Evolutionary conservation across 2,329 filamentous ascomycete genomes (phyloP).

Genomic region (Clarireedia monteithiana): DNA sequence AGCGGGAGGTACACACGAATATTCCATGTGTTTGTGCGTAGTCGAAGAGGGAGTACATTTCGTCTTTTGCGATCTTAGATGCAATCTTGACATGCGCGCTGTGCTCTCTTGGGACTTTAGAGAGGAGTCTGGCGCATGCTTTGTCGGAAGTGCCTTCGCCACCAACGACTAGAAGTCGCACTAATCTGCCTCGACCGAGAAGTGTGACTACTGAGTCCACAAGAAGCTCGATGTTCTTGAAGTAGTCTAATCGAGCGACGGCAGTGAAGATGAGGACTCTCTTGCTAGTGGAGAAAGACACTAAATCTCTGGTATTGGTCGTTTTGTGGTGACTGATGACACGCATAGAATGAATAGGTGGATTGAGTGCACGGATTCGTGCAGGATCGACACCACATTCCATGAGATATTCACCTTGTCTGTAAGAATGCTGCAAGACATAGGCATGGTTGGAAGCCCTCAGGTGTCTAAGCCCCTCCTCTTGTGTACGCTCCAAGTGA

Average conservation of each 20-base stretch:
- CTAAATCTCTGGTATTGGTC: background rate
- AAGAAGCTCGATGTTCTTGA: slow-evolving; percentile 13
- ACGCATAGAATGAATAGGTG: slow-evolving; percentile 11
- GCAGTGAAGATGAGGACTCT: slow-evolving; percentile 12
- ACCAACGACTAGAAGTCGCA: slow-evolving; percentile 11
- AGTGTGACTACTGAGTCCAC: slow-evolving; percentile 11
- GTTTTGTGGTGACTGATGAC: background rate
- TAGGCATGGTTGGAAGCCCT: slow-evolving; percentile 9
- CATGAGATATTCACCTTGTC: slow-evolving; percentile 13
- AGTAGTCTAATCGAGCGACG: slow-evolving; percentile 14
- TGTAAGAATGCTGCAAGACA: slow-evolving; percentile 12
- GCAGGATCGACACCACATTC: slow-evolving; percentile 8
- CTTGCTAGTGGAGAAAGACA: slow-evolving; percentile 3
- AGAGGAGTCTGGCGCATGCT: slow-evolving; percentile 1
- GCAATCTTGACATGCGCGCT: slow-evolving; percentile 10
- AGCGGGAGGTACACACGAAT: slow-evolving; percentile 15
- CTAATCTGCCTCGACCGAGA: slow-evolving; percentile 1
- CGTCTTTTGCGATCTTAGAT: slow-evolving; percentile 13
- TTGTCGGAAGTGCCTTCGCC: slow-evolving; percentile 6
- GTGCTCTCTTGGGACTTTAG: slow-evolving; percentile 7
- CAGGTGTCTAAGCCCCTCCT: slow-evolving; percentile 9
- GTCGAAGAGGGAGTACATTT: slow-evolving; percentile 13
- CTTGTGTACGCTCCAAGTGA: slow-evolving; percentile 10
- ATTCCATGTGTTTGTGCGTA: slow-evolving; percentile 6
- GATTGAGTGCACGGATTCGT: slow-evolving; percentile 11